Conservation (phyloP, 2,329 filamentous ascomycete species). For the Pseudofabraea citricarpa region DNA sequence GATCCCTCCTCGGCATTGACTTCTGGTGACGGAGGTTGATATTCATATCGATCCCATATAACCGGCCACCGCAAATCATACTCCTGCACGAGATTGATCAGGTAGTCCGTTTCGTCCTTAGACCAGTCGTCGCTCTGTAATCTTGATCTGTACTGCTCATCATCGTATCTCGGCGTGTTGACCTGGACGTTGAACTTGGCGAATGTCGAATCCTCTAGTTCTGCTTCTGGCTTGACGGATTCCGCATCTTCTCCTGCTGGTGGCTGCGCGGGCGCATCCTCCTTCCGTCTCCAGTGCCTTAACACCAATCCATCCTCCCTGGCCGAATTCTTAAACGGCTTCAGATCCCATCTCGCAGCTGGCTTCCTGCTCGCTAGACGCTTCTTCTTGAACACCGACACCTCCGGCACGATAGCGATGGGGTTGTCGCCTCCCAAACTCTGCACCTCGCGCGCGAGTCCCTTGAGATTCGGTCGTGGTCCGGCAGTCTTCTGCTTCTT, state of each 20-base stretch:
- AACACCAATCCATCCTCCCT: slow-evolving; percentile 67
- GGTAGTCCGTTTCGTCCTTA: slow-evolving; percentile 88
- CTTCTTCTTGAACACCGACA: slow-evolving; percentile 54
- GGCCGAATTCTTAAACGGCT: slow-evolving; percentile 72
- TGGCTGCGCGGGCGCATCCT: slow-evolving; percentile 35
- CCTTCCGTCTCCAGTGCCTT: slow-evolving; percentile 74
- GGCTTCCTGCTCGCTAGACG: slow-evolving; percentile 50
- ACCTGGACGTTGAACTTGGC: slow-evolving; percentile 85
- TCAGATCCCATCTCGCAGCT: slow-evolving; percentile 59
- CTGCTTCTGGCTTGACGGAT: slow-evolving; percentile 32
- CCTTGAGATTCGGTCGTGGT: slow-evolving; percentile 56
- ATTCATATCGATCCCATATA: slow-evolving; percentile 91
- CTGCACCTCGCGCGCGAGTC: slow-evolving; percentile 61
- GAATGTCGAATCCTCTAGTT: slow-evolving; percentile 59
- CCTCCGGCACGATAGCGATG: slow-evolving; percentile 60
- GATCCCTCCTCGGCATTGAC: slow-evolving; percentile 38
- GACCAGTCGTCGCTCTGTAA: slow-evolving; percentile 77
- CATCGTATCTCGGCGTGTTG: slow-evolving; percentile 73
- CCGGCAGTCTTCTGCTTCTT: slow-evolving; percentile 72
- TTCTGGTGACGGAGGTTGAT: slow-evolving; percentile 40
- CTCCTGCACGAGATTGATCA: slow-evolving; percentile 69
- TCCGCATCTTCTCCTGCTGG: slow-evolving; percentile 32
- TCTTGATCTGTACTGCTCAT: slow-evolving; percentile 77
- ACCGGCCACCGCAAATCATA: slow-evolving; percentile 88
- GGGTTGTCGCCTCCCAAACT: slow-evolving; percentile 62